A percentile compares a stretch with the other conserved stretches of the same genome.
Evolutionary conservation across 306 rosid genomes (phyloP).

Genomic region (Medicago lupulina): DNA sequence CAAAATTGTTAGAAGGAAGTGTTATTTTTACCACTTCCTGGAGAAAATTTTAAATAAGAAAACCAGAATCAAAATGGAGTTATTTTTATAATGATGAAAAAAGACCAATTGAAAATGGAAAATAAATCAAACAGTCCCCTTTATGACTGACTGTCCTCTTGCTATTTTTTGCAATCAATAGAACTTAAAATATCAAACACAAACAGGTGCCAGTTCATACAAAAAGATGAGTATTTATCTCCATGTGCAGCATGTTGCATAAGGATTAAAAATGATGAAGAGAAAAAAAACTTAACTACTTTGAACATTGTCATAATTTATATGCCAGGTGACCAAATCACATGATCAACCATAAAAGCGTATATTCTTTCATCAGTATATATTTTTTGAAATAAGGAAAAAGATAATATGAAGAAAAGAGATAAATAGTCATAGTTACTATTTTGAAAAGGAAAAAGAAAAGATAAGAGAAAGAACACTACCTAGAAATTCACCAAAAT

Average conservation of each 20-base stretch:
- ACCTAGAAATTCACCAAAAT: slow-evolving; percentile 92
- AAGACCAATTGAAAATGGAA: slow-evolving; percentile 13
- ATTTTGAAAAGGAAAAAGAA: not conserved
- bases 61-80: not conserved
- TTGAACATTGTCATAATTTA: slow-evolving; percentile 8
- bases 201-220: not conserved
- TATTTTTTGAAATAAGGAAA: not conserved
- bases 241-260: not conserved
- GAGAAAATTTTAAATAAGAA: not conserved
- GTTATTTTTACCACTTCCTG: not conserved
- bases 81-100: slow-evolving; percentile 2
- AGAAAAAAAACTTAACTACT: slow-evolving; percentile 3
- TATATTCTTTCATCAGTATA: slow-evolving; percentile 12
- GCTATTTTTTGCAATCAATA: slow-evolving; percentile 8
- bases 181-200: not conserved
- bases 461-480: slow-evolving; percentile 29
- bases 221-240: slow-evolving; percentile 12
- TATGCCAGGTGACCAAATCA: slow-evolving; percentile 9
- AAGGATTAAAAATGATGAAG: not conserved
- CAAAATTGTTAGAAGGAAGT: not conserved
- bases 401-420: not conserved
- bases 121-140: not conserved
- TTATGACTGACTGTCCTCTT: not conserved
- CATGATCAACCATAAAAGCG: slow-evolving; percentile 11
- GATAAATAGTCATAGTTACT: slow-evolving; percentile 10